Evolutionary conservation across 2,329 filamentous ascomycete genomes (phyloP).

Genomic region (Ilyonectria robusta): DNA sequence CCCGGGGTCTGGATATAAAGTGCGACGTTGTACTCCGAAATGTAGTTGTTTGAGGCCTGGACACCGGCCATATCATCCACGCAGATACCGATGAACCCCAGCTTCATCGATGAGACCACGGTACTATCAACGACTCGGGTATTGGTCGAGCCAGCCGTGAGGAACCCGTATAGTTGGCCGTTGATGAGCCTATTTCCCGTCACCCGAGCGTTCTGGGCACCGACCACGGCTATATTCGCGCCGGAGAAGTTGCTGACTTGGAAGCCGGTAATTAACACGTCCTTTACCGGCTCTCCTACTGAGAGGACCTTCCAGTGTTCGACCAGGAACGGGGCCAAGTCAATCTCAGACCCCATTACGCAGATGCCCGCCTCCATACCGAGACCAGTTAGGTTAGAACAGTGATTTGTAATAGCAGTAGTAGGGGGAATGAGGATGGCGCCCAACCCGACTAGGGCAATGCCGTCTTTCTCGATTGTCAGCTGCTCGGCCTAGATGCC

Average conservation of each 20-base stretch:
- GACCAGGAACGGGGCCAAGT: constrained; percentile 38
- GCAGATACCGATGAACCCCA: constrained; percentile 51
- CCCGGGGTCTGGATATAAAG: constrained; percentile 53
- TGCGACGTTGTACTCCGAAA: constrained; percentile 49
- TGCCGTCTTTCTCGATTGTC: constrained; percentile 51
- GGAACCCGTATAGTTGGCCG: constrained; percentile 49
- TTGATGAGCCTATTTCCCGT: constrained; percentile 46
- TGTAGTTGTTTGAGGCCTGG: constrained; percentile 45
- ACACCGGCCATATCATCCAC: constrained; percentile 51
- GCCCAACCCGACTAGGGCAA: constrained; percentile 49
- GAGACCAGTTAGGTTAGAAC: constrained; percentile 49
- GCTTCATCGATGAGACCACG: constrained; percentile 36
- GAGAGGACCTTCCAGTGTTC: constrained; percentile 50
- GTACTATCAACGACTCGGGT: constrained; percentile 47
- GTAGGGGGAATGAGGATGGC: constrained; percentile 46
- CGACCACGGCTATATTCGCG: constrained; percentile 53
- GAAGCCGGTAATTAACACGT: constrained; percentile 52
- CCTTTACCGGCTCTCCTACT: constrained; percentile 46
- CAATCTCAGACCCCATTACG: constrained; percentile 47
- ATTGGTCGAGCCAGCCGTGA: constrained; percentile 52
- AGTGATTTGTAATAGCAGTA: constrained; percentile 44
- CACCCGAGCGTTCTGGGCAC: constrained; percentile 46
- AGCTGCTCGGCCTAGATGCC: constrained; percentile 54
- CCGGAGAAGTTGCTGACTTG: constrained; percentile 50
- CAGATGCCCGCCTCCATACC: constrained; percentile 50